Evolutionary conservation across 1,284 basidiomycete species (phyloP).

Genomic region (Melampsora americana): DNA sequence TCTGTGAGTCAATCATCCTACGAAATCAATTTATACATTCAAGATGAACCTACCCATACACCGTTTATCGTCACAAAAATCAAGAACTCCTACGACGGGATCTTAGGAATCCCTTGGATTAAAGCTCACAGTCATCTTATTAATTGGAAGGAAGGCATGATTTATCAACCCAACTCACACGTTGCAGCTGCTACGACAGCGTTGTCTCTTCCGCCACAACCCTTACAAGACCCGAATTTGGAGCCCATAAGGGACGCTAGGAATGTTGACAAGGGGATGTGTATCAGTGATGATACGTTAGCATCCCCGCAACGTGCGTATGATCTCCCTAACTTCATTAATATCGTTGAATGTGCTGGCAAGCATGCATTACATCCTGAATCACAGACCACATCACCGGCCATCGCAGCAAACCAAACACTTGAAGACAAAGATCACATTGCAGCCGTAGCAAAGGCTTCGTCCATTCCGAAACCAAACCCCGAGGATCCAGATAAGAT

Average conservation of each 20-base stretch:
- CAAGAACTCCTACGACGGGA: constrained; percentile 6
- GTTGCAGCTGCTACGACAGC: no score
- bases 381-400: no score
- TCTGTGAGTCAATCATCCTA: background rate
- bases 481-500: background rate
- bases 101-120: constrained; percentile 5
- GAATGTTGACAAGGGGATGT: no score
- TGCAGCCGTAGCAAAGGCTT: background rate
- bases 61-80: no score
- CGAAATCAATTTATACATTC: background rate
- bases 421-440: background rate
- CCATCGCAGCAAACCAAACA: background rate
- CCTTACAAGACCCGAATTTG: background rate
- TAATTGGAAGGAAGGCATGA: no score
- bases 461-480: background rate
- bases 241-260: background rate
- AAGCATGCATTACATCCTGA: background rate
- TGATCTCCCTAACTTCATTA: background rate
- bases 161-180: no score
- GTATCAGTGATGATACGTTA: constrained; percentile 4
- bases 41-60: background rate
- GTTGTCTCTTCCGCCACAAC: no score
- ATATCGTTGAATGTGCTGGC: background rate
- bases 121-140: no score
- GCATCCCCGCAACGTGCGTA: constrained; percentile 1